Conservation (phyloP, 176 grass and related monocot species). For the Metroxylon sagu region DNA sequence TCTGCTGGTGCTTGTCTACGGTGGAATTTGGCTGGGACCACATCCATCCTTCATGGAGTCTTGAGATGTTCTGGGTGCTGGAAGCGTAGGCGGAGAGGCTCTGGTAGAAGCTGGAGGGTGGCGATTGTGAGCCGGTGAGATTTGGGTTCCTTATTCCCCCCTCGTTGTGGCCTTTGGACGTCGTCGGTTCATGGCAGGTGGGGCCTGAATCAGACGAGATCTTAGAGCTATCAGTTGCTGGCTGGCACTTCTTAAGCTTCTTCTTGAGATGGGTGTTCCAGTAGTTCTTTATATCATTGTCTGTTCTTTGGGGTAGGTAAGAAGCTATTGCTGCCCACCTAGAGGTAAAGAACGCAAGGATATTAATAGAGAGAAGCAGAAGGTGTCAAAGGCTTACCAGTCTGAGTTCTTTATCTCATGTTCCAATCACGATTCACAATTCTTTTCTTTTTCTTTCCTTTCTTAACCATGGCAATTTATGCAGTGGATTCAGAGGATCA, state of each 20-base stretch:
- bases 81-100: slow-evolving; percentile 18
- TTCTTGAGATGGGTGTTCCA: slow-evolving; percentile 44
- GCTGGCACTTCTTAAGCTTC: slow-evolving; percentile 21
- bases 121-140: not conserved
- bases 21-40: not conserved
- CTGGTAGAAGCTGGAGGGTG: not conserved
- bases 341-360: not conserved
- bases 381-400: too few species aligned
- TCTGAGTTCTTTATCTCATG: too few species aligned
- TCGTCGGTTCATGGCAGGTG: not conserved
- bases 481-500: too few species aligned
- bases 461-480: too few species aligned
- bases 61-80: slow-evolving; percentile 25
- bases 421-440: too few species aligned
- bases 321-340: slow-evolving; percentile 36
- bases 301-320: slow-evolving; percentile 34
- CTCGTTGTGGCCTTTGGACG: not conserved
- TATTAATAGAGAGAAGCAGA: too few species aligned
- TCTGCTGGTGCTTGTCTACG: not conserved
- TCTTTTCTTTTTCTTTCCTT: too few species aligned
- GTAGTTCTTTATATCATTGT: slow-evolving; percentile 42
- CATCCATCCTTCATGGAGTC: slow-evolving; percentile 25
- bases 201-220: slow-evolving; percentile 1
- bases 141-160: not conserved
- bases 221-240: slow-evolving; percentile 5